These are phyloP conservation scores for Nicotiana obtusifolia DNA, from an alignment of 257 asterid genomes.

Conservation along the genomic window DNA sequence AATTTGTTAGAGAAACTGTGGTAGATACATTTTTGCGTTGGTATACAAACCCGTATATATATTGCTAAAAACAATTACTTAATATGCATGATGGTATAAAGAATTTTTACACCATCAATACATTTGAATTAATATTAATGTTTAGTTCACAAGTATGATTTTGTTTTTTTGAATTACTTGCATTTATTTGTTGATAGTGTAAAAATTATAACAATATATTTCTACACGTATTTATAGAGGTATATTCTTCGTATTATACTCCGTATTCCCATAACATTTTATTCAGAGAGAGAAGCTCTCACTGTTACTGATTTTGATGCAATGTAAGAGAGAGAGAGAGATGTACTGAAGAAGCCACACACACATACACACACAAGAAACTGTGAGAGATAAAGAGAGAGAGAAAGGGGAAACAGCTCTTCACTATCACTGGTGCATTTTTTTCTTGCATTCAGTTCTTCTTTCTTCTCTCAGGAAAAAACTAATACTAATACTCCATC, in stretches of 20 bases:
- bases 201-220: too few relatives aligned
- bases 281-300: conserved; percentile 38
- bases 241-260: not conserved
- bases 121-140: too few relatives aligned
- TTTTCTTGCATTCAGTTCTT: conserved; percentile 9
- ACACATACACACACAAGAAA: conserved; percentile 20
- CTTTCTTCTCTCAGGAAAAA: conserved; percentile 14
- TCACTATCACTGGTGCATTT: not conserved
- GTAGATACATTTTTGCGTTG: not conserved
- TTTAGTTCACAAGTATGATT: too few relatives aligned
- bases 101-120: too few relatives aligned
- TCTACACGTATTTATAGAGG: not conserved
- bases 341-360: conserved; percentile 43
- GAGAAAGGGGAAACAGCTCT: conserved; percentile 18
- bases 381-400: conserved; percentile 23
- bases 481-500: not conserved
- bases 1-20: not conserved
- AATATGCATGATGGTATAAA: too few relatives aligned
- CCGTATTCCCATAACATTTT: not conserved
- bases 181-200: too few relatives aligned
- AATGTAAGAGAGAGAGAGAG: conserved; percentile 20
- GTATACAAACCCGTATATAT: too few relatives aligned
- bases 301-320: conserved; percentile 69
- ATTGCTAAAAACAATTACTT: too few relatives aligned
- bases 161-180: too few relatives aligned